Conservation (phyloP, 352 stramenopile species). For the Phytopythium chamaehyphon region DNA sequence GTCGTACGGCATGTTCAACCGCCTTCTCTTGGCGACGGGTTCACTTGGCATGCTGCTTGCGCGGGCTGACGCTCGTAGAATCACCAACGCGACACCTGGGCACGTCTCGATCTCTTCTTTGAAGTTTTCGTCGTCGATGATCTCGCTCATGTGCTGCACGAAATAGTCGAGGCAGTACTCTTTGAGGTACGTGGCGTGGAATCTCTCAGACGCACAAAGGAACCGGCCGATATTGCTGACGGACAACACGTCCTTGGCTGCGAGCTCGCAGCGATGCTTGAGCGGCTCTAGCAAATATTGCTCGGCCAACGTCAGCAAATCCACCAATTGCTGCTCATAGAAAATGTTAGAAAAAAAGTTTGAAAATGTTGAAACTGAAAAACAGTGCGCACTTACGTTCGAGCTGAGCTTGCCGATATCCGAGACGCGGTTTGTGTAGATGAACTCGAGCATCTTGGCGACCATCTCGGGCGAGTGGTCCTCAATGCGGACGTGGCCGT, state of each 20-base stretch:
- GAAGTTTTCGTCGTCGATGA: constrained; percentile 83
- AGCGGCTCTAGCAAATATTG: constrained; percentile 75
- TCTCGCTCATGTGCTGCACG: constrained; percentile 66
- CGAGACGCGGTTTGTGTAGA: constrained; percentile 88
- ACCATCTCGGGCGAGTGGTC: constrained; percentile 82
- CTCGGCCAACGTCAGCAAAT: constrained; percentile 75
- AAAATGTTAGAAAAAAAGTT: neutral
- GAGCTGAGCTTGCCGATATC: constrained; percentile 75
- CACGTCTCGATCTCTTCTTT: constrained; percentile 76
- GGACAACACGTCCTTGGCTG: constrained; percentile 62
- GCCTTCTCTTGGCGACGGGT: constrained; percentile 59
- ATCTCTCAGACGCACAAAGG: constrained; percentile 76
- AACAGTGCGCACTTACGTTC: constrained; percentile 35
- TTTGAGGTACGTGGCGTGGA: constrained; percentile 80
- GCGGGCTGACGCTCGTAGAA: constrained; percentile 62
- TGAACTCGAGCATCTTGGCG: constrained; percentile 90
- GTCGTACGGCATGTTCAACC: constrained; percentile 82
- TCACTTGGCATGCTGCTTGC: constrained; percentile 20
- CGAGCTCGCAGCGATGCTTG: constrained; percentile 76
- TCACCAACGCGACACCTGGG: constrained; percentile 69
- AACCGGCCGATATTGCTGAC: constrained; percentile 77
- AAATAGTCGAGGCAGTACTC: constrained; percentile 81
- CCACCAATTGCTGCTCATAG: constrained; percentile 68
- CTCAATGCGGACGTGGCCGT: constrained; percentile 76
- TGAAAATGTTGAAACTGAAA: neutral